Evolutionary conservation across 2,329 filamentous ascomycete genomes (phyloP), one percentile per base, ranked within the genome.

Genomic region (Sporothrix schenckii): DNA sequence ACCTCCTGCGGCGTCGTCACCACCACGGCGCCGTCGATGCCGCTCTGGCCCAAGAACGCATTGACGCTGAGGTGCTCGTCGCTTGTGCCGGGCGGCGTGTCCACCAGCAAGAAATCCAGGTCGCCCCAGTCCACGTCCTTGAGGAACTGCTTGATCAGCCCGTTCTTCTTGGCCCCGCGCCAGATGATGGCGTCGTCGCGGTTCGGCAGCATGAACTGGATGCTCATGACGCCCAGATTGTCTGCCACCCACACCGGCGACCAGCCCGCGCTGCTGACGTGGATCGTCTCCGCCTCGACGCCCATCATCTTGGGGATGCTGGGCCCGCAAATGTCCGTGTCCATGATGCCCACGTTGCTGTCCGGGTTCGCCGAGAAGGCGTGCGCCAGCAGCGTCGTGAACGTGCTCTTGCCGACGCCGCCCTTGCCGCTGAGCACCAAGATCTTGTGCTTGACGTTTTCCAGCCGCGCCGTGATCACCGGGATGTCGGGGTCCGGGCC

Each of bases 301-400:
- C 95, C 95, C 90, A 99, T 94, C 94, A 99, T 98, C 83, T 97
- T 97, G 24, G 95, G 95, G 76, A 99, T 97, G 74, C 89, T 93
- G 0, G 95, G 95, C 0, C 95, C 95, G 81, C 93, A 97, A 73
- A 99, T 97, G 80, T 99, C 95, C 7, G 95, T 96, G 80, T 99
- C 95, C 93, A 98, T 97, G 75, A 99, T 90, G 24, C 94, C 95
- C 39, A 99, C 92, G 0, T 88, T 92, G 70, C 84, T 90, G 60
- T 90, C 88, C 0, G 90, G 88, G 79, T 96, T 92, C 16, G 88
- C 87, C 92, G 95, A 94, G 76, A 99, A 96, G 1, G 92, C 94
- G 78, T 97, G 93, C 2, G 92, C 74, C 19, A 75, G 66, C 39
- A 75, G 72, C 2, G 72, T 74, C 7, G 73, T 75, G 24, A 75